Conservation (phyloP, 208 protist species). For the Wallacemonas sp. region DNA sequence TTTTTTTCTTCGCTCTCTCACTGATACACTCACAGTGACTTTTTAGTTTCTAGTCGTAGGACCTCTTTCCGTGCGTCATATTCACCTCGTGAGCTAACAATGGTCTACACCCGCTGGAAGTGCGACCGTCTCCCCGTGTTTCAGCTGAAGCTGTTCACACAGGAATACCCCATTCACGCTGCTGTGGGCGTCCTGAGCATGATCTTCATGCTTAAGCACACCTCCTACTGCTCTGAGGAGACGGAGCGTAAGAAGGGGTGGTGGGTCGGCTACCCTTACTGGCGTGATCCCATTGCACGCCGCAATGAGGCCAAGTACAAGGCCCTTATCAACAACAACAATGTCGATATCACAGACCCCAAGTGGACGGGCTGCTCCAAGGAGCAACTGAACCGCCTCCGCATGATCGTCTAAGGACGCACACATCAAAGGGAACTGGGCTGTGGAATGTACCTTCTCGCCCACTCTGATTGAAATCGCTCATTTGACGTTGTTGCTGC, state of each 20-base stretch:
- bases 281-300: constrained; percentile 89
- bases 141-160: constrained; percentile 85
- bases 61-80: background rate
- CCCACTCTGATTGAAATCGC: too few relatives aligned
- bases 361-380: constrained; percentile 90
- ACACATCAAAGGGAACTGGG: too few relatives aligned
- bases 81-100: constrained; percentile 22
- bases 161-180: constrained; percentile 81
- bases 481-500: constrained; percentile 1
- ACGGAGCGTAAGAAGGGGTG: constrained; percentile 87
- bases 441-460: too few relatives aligned
- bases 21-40: constrained; percentile 3
- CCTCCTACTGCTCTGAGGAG: constrained; percentile 86
- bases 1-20: background rate
- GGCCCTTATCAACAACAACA: constrained; percentile 83
- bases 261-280: constrained; percentile 91
- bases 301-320: constrained; percentile 89
- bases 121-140: constrained; percentile 87
- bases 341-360: constrained; percentile 86
- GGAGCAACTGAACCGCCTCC: constrained; percentile 74
- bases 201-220: constrained; percentile 84
- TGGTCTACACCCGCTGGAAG: constrained; percentile 94
- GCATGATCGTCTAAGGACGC: constrained; percentile 47
- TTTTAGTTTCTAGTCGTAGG: constrained; percentile 21
- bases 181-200: constrained; percentile 62